Conservation (phyloP, 768 basidiomycete species). For the Strobilomyces echinocephalus region DNA sequence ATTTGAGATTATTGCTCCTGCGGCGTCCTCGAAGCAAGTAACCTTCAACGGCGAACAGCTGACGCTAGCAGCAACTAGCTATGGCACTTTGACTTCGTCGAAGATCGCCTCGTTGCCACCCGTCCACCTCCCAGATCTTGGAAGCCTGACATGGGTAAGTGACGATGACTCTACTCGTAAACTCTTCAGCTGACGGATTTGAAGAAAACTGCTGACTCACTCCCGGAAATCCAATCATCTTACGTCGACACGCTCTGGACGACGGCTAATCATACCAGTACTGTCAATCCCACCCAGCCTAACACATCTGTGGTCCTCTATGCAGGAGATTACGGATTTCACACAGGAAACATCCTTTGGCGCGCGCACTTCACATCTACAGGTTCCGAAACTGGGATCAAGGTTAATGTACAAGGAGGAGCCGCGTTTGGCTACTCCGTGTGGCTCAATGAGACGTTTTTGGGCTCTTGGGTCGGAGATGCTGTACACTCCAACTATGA, state of each 20-base stretch:
- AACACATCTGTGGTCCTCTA: conserved; percentile 42
- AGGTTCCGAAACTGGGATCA: conserved; percentile 42
- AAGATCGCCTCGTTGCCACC: conserved; percentile 11
- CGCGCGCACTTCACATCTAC: conserved; percentile 47
- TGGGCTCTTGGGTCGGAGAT: conserved; percentile 37
- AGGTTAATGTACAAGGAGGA: conserved; percentile 40
- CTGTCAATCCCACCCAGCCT: conserved; percentile 37
- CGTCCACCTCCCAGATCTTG: conserved; percentile 19
- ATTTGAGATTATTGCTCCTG: conserved; percentile 47
- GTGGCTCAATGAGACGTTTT: conserved; percentile 44
- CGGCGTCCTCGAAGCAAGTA: conserved; percentile 34
- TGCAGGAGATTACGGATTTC: conserved; percentile 47
- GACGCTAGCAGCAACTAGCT: conserved; percentile 32
- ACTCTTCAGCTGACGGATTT: not conserved
- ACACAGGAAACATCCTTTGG: conserved; percentile 51
- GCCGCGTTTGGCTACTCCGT: conserved; percentile 46
- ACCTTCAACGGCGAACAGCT: conserved; percentile 42
- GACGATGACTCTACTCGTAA: not conserved
- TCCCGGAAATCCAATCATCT: conserved; percentile 34
- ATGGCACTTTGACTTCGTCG: conserved; percentile 37
- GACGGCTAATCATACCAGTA: conserved; percentile 37
- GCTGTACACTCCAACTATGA: conserved; percentile 11
- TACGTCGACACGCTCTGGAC: conserved; percentile 45
- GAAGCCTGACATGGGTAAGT: conserved; percentile 16
- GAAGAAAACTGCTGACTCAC: conserved; percentile 23